Evolutionary conservation across 495 filamentous ascomycete genomes (phyloP).

Genomic region (Hypoxylon perforatum): DNA sequence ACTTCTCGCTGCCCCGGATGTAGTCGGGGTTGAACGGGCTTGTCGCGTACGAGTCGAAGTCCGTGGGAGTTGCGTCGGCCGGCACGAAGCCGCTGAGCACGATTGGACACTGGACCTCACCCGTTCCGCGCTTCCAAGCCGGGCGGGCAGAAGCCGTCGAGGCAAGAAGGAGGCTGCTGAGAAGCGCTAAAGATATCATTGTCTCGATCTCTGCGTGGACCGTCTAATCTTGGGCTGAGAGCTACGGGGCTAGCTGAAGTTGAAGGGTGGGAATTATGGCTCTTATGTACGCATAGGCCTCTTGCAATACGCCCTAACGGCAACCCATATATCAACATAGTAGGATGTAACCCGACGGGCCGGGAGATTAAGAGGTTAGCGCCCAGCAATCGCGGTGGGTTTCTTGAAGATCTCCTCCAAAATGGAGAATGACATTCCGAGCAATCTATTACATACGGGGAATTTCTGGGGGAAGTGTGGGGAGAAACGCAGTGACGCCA

Average conservation of each 20-base stretch:
- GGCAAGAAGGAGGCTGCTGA: conserved; percentile 37
- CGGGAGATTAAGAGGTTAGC: conserved; percentile 11
- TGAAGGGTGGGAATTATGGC: conserved; percentile 1
- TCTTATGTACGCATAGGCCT: conserved; percentile 19
- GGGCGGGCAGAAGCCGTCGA: conserved; percentile 27
- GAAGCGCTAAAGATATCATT: conserved; percentile 41
- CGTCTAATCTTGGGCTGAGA: neutral
- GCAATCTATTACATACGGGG: conserved; percentile 35
- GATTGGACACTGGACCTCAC: conserved; percentile 55
- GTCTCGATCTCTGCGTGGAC: neutral
- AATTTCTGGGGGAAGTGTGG: conserved; percentile 22
- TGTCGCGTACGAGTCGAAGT: conserved; percentile 56
- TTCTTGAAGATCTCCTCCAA: conserved; percentile 27
- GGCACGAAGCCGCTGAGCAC: conserved; percentile 59
- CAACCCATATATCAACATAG: too few relatives aligned
- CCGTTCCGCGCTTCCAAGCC: conserved; percentile 39
- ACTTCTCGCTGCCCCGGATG: conserved; percentile 59
- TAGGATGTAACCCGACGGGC: conserved; percentile 20
- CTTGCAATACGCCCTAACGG: neutral
- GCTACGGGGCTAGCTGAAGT: neutral
- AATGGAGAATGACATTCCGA: conserved; percentile 44
- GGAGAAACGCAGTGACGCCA: conserved; percentile 26
- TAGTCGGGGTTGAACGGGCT: conserved; percentile 60
- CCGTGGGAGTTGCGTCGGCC: conserved; percentile 40
- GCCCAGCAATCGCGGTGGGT: conserved; percentile 24